A percentile compares a stretch with the other conserved stretches of the same genome.
These are phyloP conservation scores for Botryotinia narcissicola DNA, from an alignment of 2,329 filamentous ascomycete genomes.

Conservation along the genomic window DNA sequence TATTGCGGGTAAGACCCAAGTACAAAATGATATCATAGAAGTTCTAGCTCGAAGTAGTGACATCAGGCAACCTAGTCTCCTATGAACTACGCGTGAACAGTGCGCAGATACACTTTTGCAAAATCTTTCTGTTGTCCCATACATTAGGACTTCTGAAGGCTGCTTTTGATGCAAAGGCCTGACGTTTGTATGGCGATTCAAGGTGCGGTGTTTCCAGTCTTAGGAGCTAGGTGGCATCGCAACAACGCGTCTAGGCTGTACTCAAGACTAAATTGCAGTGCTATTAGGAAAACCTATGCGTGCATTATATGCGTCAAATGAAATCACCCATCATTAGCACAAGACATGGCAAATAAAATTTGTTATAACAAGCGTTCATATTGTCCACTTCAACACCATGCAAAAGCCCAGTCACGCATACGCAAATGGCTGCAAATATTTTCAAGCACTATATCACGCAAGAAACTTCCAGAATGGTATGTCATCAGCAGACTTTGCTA, in stretches of 20 bases:
- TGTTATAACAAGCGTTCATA: background rate
- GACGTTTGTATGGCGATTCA: background rate
- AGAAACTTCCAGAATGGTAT: constrained; percentile 15
- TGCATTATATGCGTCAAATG: background rate
- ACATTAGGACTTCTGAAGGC: background rate
- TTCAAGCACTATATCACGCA: constrained; percentile 17
- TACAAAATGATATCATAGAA: background rate
- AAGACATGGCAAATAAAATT: background rate
- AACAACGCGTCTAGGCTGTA: background rate
- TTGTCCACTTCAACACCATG: constrained; percentile 15
- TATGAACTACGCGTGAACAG: background rate
- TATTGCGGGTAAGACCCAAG: background rate
- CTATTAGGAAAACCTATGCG: no score
- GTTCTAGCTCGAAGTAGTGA: background rate
- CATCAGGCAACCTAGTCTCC: background rate
- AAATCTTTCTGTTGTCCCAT: background rate
- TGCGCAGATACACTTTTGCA: background rate
- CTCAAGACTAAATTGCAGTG: background rate
- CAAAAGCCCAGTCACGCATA: constrained; percentile 9
- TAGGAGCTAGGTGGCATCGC: background rate
- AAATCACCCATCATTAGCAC: background rate
- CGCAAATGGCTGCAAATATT: constrained; percentile 3
- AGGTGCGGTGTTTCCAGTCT: background rate
- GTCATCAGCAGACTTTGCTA: constrained; percentile 36
- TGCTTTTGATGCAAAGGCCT: background rate